Percentiles rank a stretch among this genome's conserved stretches.
phyloP scores from a whole-genome alignment of 306 rosid genomes.

The Mimosa bimucronata region DNA sequence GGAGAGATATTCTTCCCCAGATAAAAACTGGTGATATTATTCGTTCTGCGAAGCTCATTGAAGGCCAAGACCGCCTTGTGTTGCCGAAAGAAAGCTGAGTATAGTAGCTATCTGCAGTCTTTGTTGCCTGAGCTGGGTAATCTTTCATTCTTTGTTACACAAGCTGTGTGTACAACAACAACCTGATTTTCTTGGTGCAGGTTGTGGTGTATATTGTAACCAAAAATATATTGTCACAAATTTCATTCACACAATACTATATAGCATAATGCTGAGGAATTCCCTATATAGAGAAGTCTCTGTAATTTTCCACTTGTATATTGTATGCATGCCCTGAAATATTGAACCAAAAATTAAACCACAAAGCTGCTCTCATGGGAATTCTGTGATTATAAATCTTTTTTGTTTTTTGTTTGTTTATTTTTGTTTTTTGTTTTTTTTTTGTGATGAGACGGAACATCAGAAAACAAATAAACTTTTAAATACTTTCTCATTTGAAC shows the following conservation, averaged over 20 bases:
- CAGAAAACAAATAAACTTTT: too few relatives aligned
- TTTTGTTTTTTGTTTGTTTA: too few relatives aligned
- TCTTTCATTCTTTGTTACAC: conserved; percentile 50
- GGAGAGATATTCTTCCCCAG: conserved; percentile 86
- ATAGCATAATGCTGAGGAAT: not conserved
- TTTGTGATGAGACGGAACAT: too few relatives aligned
- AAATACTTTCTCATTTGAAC: too few relatives aligned
- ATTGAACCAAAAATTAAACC: too few relatives aligned
- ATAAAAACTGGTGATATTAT: conserved; percentile 85
- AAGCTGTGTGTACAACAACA: conserved; percentile 34
- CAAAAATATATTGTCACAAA: not conserved
- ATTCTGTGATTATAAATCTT: not conserved
- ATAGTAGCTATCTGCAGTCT: conserved; percentile 24
- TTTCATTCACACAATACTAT: not conserved
- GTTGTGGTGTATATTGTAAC: conserved; percentile 45
- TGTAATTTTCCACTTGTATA: not conserved
- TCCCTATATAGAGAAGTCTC: not conserved
- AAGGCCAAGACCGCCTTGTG: conserved; percentile 80
- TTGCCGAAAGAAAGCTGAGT: conserved; percentile 67
- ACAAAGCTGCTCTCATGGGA: not conserved
- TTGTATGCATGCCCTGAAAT: not conserved
- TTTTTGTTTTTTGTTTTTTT: too few relatives aligned
- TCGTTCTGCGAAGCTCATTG: conserved; percentile 75
- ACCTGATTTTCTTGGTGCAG: conserved; percentile 62
- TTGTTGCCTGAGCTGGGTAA: conserved; percentile 12